phyloP scores from a whole-genome alignment of 768 basidiomycete species.

The Mycena venus region DNA sequence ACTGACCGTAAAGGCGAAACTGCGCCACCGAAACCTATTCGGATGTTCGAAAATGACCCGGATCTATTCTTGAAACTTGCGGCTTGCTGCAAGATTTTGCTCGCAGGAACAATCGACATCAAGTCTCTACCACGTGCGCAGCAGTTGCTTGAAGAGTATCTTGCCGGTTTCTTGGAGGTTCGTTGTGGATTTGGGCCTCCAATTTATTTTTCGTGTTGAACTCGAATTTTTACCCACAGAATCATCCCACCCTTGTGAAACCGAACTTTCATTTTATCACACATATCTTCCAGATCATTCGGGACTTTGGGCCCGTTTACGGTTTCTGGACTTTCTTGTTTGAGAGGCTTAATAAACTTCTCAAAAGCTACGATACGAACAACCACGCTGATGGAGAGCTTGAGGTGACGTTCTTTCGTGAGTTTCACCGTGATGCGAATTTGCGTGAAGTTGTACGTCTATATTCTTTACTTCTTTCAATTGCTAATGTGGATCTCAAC shows the following conservation, averaged over 20 bases:
- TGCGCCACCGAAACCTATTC: background rate
- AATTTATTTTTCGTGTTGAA: background rate
- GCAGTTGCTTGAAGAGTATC: conserved; percentile 26
- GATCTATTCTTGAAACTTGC: conserved; percentile 4
- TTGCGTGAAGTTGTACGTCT: conserved; percentile 31
- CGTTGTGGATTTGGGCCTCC: conserved; percentile 1
- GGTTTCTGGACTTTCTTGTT: conserved; percentile 47
- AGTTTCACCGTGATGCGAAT: conserved; percentile 28
- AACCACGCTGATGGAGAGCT: conserved; percentile 43
- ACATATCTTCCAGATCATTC: background rate
- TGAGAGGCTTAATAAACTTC: conserved; percentile 47
- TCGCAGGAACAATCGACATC: conserved; percentile 25
- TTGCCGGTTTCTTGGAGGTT: conserved; percentile 14
- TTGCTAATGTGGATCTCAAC: background rate
- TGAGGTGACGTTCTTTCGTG: conserved; percentile 43
- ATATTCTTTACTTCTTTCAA: background rate
- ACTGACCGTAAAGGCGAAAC: background rate
- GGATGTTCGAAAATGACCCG: conserved; percentile 5
- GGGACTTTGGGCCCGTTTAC: conserved; percentile 44
- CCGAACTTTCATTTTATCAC: conserved; percentile 29
- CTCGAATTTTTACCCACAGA: background rate
- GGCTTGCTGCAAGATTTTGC: conserved; percentile 28
- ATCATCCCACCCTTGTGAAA: conserved; percentile 7
- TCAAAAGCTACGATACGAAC: conserved; percentile 42
- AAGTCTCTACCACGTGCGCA: conserved; percentile 7